Conservation (phyloP, 768 basidiomycete genomes). For the Leccinum ochraceum region DNA sequence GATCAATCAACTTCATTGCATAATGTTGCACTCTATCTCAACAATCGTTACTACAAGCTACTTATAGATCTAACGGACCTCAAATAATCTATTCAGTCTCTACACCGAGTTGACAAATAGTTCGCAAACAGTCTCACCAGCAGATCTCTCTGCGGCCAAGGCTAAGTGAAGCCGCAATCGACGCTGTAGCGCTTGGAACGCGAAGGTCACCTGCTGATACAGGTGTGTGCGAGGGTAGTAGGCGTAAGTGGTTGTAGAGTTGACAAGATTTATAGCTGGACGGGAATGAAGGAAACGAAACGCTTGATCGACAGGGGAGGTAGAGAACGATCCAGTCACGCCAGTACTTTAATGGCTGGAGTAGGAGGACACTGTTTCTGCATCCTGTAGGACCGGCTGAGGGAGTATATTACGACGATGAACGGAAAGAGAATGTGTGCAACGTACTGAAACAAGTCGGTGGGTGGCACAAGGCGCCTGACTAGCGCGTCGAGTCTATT, state of each 20-base stretch:
- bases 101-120: too few species aligned
- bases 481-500: slow-evolving; percentile 45
- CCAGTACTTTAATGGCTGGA: slow-evolving; percentile 77
- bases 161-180: slow-evolving; percentile 34
- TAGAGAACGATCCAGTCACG: slow-evolving; percentile 84
- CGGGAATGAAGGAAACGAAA: not conserved
- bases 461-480: too few species aligned
- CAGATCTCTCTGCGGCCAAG: too few species aligned
- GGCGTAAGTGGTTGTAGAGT: slow-evolving; percentile 68
- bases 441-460: slow-evolving; percentile 45
- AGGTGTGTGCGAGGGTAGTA: slow-evolving; percentile 78
- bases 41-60: too few species aligned
- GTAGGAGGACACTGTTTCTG: slow-evolving; percentile 78
- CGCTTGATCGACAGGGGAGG: slow-evolving; percentile 46
- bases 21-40: too few species aligned
- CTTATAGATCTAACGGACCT: too few species aligned
- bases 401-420: slow-evolving; percentile 1
- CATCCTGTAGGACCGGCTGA: slow-evolving; percentile 72
- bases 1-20: too few species aligned
- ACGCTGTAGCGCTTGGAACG: slow-evolving; percentile 63
- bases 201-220: slow-evolving; percentile 70
- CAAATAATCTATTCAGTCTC: too few species aligned
- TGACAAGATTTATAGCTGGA: slow-evolving; percentile 60
- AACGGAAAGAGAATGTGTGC: not conserved
- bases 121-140: too few species aligned